Conservation (phyloP, 2,329 filamentous ascomycete genomes). For the Decorospora gaudefroyi region DNA sequence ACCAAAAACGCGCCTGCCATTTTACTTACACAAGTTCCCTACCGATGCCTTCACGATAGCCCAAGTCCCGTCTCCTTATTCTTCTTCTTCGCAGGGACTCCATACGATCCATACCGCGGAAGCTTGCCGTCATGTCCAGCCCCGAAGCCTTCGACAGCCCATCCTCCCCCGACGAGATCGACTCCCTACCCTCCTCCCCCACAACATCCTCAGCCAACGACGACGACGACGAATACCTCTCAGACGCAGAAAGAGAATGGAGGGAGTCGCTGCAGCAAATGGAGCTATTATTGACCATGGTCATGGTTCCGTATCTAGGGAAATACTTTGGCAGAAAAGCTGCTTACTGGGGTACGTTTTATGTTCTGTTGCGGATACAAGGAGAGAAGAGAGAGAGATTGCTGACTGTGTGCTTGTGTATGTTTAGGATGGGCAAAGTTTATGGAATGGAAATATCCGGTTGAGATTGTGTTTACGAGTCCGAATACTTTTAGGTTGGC, state of each 20-base stretch:
- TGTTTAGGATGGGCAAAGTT: conserved; percentile 91
- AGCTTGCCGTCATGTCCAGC: conserved; percentile 41
- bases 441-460: conserved; percentile 91
- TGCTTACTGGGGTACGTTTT: conserved; percentile 91
- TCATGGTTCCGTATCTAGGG: conserved; percentile 88
- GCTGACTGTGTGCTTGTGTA: conserved; percentile 11
- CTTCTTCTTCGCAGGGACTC: background rate
- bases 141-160: conserved; percentile 47
- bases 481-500: conserved; percentile 53
- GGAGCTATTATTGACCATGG: conserved; percentile 90
- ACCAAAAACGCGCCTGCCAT: conserved; percentile 21
- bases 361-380: background rate
- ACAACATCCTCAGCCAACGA: conserved; percentile 59
- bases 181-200: conserved; percentile 58
- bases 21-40: too few species aligned
- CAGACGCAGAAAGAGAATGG: conserved; percentile 94
- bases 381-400: background rate
- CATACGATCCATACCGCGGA: background rate
- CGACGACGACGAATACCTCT: conserved; percentile 64
- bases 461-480: conserved; percentile 67
- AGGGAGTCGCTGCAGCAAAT: conserved; percentile 91
- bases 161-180: conserved; percentile 51
- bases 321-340: conserved; percentile 95
- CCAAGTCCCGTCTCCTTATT: background rate
- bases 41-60: conserved; percentile 33